These are phyloP conservation scores for Microstroma glucosiphilum DNA, from an alignment of 1,284 basidiomycete genomes.

Conservation along the genomic window DNA sequence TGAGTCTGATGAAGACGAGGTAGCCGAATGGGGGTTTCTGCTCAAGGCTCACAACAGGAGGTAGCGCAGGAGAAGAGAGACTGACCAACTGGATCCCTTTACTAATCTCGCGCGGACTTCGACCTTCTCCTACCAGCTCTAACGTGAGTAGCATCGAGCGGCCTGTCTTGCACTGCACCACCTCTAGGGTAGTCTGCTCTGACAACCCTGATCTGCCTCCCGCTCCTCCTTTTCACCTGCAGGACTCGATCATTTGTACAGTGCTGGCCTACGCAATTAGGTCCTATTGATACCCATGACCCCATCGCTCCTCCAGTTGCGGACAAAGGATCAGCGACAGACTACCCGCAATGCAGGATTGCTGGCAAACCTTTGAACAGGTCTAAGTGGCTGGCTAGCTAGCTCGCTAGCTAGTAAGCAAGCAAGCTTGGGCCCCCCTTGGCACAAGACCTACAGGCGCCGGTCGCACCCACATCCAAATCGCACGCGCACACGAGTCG, in stretches of 20 bases:
- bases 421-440: no score
- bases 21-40: background rate
- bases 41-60: background rate
- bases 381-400: no score
- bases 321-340: no score
- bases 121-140: constrained; percentile 9
- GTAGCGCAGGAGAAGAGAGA: background rate
- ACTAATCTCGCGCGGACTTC: background rate
- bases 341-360: no score
- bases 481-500: no score
- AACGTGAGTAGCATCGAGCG: constrained; percentile 20
- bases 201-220: background rate
- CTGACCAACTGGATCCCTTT: background rate
- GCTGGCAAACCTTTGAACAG: no score
- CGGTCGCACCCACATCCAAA: no score
- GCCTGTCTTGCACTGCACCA: no score
- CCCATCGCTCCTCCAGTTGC: no score
- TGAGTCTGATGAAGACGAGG: background rate
- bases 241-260: constrained; percentile 34
- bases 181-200: no score
- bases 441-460: no score
- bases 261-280: constrained; percentile 31
- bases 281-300: constrained; percentile 13
- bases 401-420: no score
- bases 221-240: background rate